Conservation (phyloP, 768 basidiomycete species). For the Scleroderma citrinum region DNA sequence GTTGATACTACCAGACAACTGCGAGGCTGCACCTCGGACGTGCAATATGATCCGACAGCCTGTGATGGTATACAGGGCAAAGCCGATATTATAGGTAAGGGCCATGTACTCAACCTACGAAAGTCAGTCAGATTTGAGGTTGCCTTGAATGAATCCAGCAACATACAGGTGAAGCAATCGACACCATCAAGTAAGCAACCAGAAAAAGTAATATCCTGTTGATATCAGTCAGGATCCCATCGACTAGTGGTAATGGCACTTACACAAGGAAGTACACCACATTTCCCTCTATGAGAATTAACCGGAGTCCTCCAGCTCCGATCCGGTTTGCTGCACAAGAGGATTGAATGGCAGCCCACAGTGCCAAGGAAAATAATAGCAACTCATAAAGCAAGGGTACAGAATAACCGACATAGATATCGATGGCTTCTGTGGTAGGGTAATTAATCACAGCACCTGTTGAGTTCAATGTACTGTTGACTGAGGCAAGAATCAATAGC, state of each 20-base stretch:
- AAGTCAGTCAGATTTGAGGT: not conserved
- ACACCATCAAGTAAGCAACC: not conserved
- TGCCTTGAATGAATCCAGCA: not conserved
- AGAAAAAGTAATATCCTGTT: not conserved
- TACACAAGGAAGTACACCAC: not conserved
- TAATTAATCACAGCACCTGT: not conserved
- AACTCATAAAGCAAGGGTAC: not conserved
- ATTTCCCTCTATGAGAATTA: not conserved
- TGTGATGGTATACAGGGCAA: not conserved
- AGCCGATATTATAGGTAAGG: not conserved
- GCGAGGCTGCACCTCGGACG: not conserved
- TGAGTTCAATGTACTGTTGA: not conserved
- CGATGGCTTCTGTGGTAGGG: not conserved
- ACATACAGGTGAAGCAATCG: not conserved
- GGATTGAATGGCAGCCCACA: not conserved
- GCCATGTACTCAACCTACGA: not conserved
- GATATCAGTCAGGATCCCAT: not conserved
- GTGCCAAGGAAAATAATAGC: not conserved
- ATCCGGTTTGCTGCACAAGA: not conserved
- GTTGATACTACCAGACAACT: too few species aligned
- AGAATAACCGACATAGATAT: not conserved
- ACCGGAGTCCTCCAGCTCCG: not conserved
- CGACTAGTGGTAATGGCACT: not conserved
- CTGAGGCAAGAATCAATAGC: too few species aligned
- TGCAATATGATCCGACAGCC: not conserved